Conservation (phyloP, 768 basidiomycete genomes). For the Psilocybe cyanescens region DNA sequence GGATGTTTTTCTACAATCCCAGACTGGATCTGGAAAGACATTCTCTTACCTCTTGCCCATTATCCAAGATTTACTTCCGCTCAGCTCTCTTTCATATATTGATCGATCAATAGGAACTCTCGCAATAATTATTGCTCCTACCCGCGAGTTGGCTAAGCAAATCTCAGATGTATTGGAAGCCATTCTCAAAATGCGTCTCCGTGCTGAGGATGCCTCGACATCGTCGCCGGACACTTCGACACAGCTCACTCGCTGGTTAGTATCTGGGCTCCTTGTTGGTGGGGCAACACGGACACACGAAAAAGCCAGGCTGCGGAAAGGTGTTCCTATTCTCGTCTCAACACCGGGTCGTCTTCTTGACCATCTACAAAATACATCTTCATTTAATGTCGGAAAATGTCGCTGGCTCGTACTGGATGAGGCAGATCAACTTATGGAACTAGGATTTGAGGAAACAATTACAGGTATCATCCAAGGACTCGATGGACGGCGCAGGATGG, state of each 20-base stretch:
- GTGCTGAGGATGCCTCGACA: constrained; percentile 56
- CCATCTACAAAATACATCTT: constrained; percentile 93
- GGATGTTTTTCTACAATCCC: constrained; percentile 93
- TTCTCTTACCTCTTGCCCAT: constrained; percentile 93
- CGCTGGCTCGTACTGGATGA: constrained; percentile 97
- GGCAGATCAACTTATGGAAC: constrained; percentile 96
- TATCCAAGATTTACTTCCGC: constrained; percentile 90
- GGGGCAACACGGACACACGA: constrained; percentile 95
- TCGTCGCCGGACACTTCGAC: constrained; percentile 48
- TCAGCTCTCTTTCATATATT: constrained; percentile 89
- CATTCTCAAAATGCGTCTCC: constrained; percentile 75
- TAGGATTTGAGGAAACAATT: constrained; percentile 97
- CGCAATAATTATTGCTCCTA: constrained; percentile 93
- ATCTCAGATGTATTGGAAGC: constrained; percentile 93
- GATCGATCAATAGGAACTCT: constrained; percentile 95
- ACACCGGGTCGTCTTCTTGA: constrained; percentile 96
- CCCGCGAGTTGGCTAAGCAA: constrained; percentile 94
- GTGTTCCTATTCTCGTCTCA: constrained; percentile 91
- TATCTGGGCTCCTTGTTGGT: constrained; percentile 90
- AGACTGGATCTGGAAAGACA: constrained; percentile 97
- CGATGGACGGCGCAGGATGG: constrained; percentile 81
- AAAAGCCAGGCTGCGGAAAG: constrained; percentile 93
- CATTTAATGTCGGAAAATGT: constrained; percentile 92
- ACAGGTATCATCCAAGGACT: constrained; percentile 86
- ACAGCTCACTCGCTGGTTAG: constrained; percentile 85